Evolutionary conservation across 2,329 filamentous ascomycete genomes (phyloP), one percentile per base, ranked within the genome.

Genomic region (Phoma herbarum): DNA sequence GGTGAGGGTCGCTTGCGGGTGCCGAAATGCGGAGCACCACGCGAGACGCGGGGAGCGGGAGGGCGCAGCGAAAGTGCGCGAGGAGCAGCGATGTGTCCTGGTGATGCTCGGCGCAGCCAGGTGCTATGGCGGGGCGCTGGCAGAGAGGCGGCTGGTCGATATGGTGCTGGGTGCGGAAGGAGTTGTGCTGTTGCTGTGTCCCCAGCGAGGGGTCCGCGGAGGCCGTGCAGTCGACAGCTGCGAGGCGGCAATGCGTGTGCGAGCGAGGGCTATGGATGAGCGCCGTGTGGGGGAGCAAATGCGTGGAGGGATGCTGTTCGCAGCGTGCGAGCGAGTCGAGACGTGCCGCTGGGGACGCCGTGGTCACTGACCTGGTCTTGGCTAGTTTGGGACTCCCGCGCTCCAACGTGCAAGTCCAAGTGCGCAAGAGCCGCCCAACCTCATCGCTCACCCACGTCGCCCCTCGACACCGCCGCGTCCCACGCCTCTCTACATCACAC

Each of bases 121-220:
- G 35, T 39, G 35, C 35, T 39, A 11, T 39, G 35, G 35, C 35
- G 35, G 35, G 35, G 35, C 35, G 35, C 35, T 39, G 35, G n/a
- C 35, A n/a, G 35, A 11, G 64, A 59, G 37, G 44, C 37, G 46
- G 53, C 48, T 54, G 53, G 57, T 47, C 1, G 59, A 28, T 49
- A 49, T 45, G 57, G 56, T 45, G 18, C 42, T 57, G 55, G 63
- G 53, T 42, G 51, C 61, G 44, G 51, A 53, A 46, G 42, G 52
- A 54, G 59, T 60, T 53, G 59, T 57, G 51, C 61, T 47, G 47
- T 51, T n/a, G n/a, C 39, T 52, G n/a, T 42, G n/a, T 43, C 55
- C 55, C 55, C 55, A 52, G 54, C 46, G 55, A 58, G 55, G 55
- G 55, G 55, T 48, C 55, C 55, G 55, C 44, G 28, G 29, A 14